A percentile compares a stretch with the other conserved stretches of the same genome.
phyloP scores from a whole-genome alignment of 306 rosid species.

The Quillaja saponaria region DNA sequence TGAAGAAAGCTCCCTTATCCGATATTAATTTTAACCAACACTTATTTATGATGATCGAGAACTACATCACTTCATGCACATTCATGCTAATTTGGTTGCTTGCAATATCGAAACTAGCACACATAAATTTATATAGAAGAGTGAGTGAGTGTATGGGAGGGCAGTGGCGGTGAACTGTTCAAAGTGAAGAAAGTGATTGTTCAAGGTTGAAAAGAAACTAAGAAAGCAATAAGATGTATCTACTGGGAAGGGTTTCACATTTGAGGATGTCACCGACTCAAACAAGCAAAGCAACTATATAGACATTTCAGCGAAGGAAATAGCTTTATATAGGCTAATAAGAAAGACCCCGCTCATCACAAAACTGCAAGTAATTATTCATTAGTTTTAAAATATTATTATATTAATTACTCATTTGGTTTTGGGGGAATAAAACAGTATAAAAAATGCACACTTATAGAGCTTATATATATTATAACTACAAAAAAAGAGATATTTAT shows the following conservation, averaged over 20 bases:
- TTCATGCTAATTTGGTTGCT: no score
- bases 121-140: neutral
- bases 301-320: slow-evolving; percentile 11
- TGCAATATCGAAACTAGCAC: no score
- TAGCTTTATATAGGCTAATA: slow-evolving; percentile 50
- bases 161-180: no score
- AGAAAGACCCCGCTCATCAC: slow-evolving; percentile 1
- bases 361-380: neutral
- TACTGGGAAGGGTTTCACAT: neutral
- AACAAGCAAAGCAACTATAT: slow-evolving; percentile 17
- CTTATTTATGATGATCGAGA: no score
- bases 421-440: neutral
- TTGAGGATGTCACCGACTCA: neutral
- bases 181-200: no score
- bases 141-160: neutral
- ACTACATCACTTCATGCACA: no score
- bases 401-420: no score
- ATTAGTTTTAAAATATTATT: slow-evolving; percentile 9
- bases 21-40: no score
- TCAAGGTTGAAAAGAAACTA: no score
- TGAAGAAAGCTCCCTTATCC: slow-evolving; percentile 85
- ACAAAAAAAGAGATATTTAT: slow-evolving; percentile 53
- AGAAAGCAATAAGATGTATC: no score
- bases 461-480: no score
- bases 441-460: no score